Conservation (phyloP, 148 eudicot species). For the Amaranthus cruentus region DNA sequence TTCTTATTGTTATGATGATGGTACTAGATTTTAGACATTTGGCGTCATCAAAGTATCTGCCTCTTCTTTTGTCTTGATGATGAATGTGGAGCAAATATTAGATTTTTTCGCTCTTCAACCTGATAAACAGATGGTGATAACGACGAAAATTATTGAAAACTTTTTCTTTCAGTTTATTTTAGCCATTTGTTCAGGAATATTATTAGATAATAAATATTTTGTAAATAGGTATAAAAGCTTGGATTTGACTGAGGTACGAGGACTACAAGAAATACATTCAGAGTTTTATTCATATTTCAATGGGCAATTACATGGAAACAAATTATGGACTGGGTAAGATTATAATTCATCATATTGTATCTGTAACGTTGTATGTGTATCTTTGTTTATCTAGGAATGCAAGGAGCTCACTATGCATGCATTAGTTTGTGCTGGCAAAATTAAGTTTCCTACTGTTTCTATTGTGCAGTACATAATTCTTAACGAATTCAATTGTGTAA, state of each 20-base stretch:
- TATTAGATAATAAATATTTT: background rate
- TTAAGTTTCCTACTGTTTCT: background rate
- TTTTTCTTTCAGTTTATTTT: too few relatives aligned
- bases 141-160: background rate
- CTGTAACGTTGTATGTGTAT: too few relatives aligned
- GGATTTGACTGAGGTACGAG: conserved; percentile 49
- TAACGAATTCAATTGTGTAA: conserved; percentile 1
- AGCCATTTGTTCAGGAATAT: background rate
- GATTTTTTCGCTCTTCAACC: background rate
- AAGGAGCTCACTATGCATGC: background rate
- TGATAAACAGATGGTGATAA: background rate
- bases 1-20: background rate
- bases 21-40: background rate
- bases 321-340: conserved; percentile 68
- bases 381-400: too few relatives aligned
- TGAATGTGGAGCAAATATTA: background rate
- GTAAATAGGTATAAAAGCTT: conserved; percentile 48
- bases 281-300: conserved; percentile 56
- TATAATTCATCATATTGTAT: background rate
- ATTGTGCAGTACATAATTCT: background rate
- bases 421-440: background rate
- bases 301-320: conserved; percentile 56
- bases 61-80: background rate
- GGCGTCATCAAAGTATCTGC: background rate
- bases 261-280: conserved; percentile 47